Base-by-base conservation (phyloP, 805 yeast species). In the Saturnispora bothae region DNA sequence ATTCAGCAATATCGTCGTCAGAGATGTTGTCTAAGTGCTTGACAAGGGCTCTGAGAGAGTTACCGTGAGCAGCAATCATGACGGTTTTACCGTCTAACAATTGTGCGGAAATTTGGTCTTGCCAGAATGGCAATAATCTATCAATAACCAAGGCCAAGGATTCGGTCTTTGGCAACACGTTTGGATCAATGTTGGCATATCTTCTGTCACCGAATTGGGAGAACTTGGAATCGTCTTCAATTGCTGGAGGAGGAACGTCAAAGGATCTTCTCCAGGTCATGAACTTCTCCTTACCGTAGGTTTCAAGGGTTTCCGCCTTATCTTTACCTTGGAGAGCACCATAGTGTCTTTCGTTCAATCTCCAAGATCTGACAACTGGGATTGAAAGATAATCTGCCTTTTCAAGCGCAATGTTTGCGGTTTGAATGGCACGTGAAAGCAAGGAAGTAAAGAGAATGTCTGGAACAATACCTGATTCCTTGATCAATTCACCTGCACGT, bases 251-350 rank as follows among this genome's bases (percentile, higher is more conserved):
- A 54, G 96, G 96, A 42, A 88, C 78, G 61, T 89, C 96, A 62
- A 77, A 88, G 23, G 96, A 85, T 72, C 97, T 83, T 82, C 97
- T 84, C 88, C 92, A 88, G 57, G 80, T 82, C 73, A 76, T 85
- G 85, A 89, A 89, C 69, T 85, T 76, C 64, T 85, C 96, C 56
- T 75, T 67, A 60, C 97, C 97, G 69, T 75, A 88, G 56, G 75
- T 65, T 57, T 76, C 88, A 60, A 86, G 74, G 51, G 95, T 82
- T 56, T 73, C 88, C 53, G 96, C 96, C 73, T 88, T 88, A 74
- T 89, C 94, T 73, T 89, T 86, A 65, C 97, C 97, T 71, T 89
- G 96, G 59, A 88, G 76, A 53, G 85, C 96, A 76, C 97, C 97
- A 72, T 88, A 88, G 69, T 88, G 96, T 76, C 97, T 92, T 73